Conservation (phyloP, 805 yeast species). For the Schwanniomyces pseudopolymorphus region DNA sequence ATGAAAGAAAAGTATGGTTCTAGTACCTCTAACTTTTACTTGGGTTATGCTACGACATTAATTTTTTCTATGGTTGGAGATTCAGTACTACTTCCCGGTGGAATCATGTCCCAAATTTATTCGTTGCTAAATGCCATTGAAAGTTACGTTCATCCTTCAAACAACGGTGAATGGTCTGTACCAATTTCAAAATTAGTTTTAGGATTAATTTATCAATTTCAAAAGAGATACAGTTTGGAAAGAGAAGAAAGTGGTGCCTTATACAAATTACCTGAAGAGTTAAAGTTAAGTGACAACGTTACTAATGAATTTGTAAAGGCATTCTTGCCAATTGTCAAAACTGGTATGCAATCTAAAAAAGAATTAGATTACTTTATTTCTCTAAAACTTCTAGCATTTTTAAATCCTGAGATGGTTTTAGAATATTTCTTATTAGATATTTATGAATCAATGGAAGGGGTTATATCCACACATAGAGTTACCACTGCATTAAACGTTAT, state of each 20-base stretch:
- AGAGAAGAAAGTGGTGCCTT: slow-evolving; percentile 30
- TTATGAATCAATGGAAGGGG: slow-evolving; percentile 71
- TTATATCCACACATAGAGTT: slow-evolving; percentile 78
- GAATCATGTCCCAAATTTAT: slow-evolving; percentile 52
- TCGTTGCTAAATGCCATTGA: slow-evolving; percentile 66
- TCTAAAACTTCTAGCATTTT: slow-evolving; percentile 61
- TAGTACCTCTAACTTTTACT: slow-evolving; percentile 37
- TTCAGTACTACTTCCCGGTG: slow-evolving; percentile 34
- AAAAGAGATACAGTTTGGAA: slow-evolving; percentile 56
- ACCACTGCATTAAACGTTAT: slow-evolving; percentile 68
- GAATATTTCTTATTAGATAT: slow-evolving; percentile 63
- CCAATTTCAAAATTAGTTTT: slow-evolving; percentile 65
- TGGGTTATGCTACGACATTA: slow-evolving; percentile 46
- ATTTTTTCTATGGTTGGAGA: slow-evolving; percentile 63
- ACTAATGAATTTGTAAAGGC: slow-evolving; percentile 48
- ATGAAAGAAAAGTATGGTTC: slow-evolving; percentile 49
- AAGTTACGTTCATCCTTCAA: slow-evolving; percentile 90
- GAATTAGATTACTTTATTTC: slow-evolving; percentile 57
- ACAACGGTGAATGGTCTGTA: slow-evolving; percentile 84
- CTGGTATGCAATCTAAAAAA: slow-evolving; percentile 80
- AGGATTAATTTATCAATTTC: slow-evolving; percentile 58
- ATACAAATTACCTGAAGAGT: slow-evolving; percentile 21
- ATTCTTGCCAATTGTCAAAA: slow-evolving; percentile 54
- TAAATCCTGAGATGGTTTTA: slow-evolving; percentile 55
- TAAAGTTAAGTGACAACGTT: slow-evolving; percentile 33